Percentiles rank a stretch among this genome's conserved stretches.
Conservation (phyloP, 176 grass and related monocot genomes). For the Eragrostis nindensis region DNA sequence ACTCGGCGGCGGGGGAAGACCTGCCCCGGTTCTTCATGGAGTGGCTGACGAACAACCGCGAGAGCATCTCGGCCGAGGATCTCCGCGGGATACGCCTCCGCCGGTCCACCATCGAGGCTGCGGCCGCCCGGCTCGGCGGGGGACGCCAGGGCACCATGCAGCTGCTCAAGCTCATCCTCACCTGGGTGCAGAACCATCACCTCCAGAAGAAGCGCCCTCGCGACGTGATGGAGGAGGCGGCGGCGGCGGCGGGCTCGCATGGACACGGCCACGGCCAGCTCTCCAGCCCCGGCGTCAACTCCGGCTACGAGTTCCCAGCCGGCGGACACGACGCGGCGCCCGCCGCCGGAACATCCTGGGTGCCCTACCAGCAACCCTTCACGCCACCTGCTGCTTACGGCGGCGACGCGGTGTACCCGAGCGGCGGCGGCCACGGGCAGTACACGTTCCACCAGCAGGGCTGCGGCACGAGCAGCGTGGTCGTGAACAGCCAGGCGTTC, state of each 20-base stretch:
- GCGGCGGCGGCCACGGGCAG: neutral
- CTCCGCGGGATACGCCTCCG: constrained; percentile 88
- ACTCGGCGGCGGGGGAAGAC: constrained; percentile 48
- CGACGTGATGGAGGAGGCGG: constrained; percentile 35
- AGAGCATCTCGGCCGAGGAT: constrained; percentile 82
- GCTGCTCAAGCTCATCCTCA: constrained; percentile 89
- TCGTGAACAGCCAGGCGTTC: constrained; percentile 65
- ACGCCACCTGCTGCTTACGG: constrained; percentile 37
- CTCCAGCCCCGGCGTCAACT: constrained; percentile 19
- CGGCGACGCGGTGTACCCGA: constrained; percentile 49
- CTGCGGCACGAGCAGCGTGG: constrained; percentile 61
- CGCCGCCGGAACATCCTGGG: constrained; percentile 40
- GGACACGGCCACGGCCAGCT: constrained; percentile 22
- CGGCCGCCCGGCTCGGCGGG: constrained; percentile 69
- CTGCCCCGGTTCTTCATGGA: constrained; percentile 87
- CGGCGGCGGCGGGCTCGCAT: constrained; percentile 3
- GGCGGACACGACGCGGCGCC: neutral
- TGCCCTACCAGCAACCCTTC: constrained; percentile 55
- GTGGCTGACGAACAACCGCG: constrained; percentile 88
- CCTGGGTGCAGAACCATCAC: constrained; percentile 93
- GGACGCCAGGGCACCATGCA: constrained; percentile 67
- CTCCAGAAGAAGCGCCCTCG: constrained; percentile 65
- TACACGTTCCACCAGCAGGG: constrained; percentile 58
- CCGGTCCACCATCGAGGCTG: constrained; percentile 81
- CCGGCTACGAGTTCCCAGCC: constrained; percentile 39